phyloP scores from a whole-genome alignment of 495 filamentous ascomycete genomes.

The Bacidia rubella region DNA sequence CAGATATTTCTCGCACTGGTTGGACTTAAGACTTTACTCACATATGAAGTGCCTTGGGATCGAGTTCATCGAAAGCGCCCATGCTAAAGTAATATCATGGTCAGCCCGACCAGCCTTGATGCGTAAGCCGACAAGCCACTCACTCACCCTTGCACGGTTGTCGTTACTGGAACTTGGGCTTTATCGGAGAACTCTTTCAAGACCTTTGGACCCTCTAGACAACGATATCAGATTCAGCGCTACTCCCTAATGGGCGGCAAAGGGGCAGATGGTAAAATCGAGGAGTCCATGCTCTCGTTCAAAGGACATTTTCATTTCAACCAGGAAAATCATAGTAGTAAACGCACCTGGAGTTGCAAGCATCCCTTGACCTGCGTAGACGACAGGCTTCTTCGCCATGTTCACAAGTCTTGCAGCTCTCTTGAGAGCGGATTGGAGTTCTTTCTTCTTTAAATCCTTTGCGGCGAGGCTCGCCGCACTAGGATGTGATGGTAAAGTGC shows the following conservation, averaged over 20 bases:
- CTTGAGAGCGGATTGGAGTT: conserved; percentile 35
- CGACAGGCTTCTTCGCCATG: conserved; percentile 43
- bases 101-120: too few relatives aligned
- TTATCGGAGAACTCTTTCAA: conserved; percentile 45
- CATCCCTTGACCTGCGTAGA: conserved; percentile 48
- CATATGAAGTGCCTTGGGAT: conserved; percentile 46
- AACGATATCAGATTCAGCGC: neutral
- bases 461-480: conserved; percentile 41
- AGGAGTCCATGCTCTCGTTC: too few relatives aligned
- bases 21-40: too few relatives aligned
- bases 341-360: too few relatives aligned
- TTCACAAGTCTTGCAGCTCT: conserved; percentile 46
- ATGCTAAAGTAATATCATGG: too few relatives aligned
- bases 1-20: too few relatives aligned
- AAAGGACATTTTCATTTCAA: too few relatives aligned
- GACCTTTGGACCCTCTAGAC: conserved; percentile 28
- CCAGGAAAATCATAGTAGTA: too few relatives aligned
- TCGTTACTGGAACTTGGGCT: conserved; percentile 46
- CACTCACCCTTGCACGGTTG: conserved; percentile 53
- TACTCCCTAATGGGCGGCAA: too few relatives aligned
- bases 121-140: too few relatives aligned
- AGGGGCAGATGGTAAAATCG: too few relatives aligned
- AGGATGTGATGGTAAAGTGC: conserved; percentile 41
- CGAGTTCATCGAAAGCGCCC: conserved; percentile 47
- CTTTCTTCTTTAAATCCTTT: conserved; percentile 32